Percentiles rank a stretch among this genome's conserved stretches.
phyloP scores from a whole-genome alignment of 345 rosid genomes.

The Corchorus capsularis region DNA sequence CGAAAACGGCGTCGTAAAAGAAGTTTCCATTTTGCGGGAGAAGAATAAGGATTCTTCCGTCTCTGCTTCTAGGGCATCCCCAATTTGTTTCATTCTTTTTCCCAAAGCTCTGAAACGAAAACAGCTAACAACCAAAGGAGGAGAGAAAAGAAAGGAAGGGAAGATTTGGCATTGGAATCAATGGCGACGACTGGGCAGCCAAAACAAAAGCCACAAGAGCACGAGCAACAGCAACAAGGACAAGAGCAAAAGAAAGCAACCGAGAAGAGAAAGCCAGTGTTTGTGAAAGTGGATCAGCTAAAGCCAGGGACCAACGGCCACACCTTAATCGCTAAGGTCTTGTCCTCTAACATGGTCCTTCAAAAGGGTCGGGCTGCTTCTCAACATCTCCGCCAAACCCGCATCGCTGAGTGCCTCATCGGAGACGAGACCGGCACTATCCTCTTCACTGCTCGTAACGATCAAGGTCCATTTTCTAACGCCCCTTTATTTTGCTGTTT shows the following conservation, averaged over 20 bases:
- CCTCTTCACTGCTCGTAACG: constrained; percentile 75
- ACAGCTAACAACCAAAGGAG: background rate
- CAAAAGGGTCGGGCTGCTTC: constrained; percentile 44
- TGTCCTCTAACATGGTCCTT: constrained; percentile 46
- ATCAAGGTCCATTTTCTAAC: constrained; percentile 51
- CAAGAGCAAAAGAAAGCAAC: constrained; percentile 20
- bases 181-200: constrained; percentile 29
- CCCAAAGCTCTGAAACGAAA: background rate
- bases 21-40: background rate
- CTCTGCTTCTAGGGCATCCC: constrained; percentile 16
- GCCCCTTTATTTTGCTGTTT: background rate
- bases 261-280: constrained; percentile 69
- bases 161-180: constrained; percentile 4
- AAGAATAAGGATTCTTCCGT: background rate
- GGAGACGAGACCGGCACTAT: constrained; percentile 76
- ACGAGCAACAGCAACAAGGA: constrained; percentile 21
- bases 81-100: background rate
- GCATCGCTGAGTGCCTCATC: constrained; percentile 68
- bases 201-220: constrained; percentile 15
- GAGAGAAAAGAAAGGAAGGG: background rate
- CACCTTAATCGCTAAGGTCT: constrained; percentile 60
- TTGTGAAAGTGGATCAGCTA: constrained; percentile 62
- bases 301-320: constrained; percentile 73
- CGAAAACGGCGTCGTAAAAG: background rate
- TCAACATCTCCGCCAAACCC: constrained; percentile 44